Evolutionary conservation across 2,329 filamentous ascomycete genomes (phyloP).

Genomic region (Monilinia aucupariae): DNA sequence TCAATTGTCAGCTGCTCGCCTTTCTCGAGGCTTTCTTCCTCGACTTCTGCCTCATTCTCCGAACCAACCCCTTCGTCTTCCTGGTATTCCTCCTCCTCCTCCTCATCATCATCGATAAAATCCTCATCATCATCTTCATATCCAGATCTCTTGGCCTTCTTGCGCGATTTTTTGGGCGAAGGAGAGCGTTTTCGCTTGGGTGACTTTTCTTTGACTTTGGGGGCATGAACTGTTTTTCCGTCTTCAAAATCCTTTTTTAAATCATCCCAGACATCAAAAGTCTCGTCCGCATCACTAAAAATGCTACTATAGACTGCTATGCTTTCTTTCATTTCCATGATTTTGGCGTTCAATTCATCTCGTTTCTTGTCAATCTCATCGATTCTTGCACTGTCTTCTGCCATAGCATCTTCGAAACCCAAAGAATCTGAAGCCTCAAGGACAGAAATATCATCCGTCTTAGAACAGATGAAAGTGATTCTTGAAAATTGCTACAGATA

Average conservation of each 20-base stretch:
- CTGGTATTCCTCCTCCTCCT: constrained; percentile 29
- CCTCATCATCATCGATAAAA: constrained; percentile 33
- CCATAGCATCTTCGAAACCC: constrained; percentile 36
- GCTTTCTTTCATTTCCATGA: constrained; percentile 34
- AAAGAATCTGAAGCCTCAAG: constrained; percentile 38
- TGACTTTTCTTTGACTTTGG: constrained; percentile 22
- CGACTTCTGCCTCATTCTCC: constrained; percentile 24
- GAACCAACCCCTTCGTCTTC: constrained; percentile 27
- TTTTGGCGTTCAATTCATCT: constrained; percentile 21
- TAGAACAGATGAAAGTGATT: constrained; percentile 51
- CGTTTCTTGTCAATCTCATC: constrained; percentile 24
- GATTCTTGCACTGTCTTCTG: constrained; percentile 35
- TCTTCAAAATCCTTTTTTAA: constrained; percentile 37
- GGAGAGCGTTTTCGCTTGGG: constrained; percentile 41
- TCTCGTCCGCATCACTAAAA: constrained; percentile 38
- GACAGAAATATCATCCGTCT: constrained; percentile 54
- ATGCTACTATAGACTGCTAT: constrained; percentile 35
- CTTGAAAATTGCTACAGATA: constrained; percentile 5
- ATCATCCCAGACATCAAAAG: constrained; percentile 43
- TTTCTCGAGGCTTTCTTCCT: constrained; percentile 16
- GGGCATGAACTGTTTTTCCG: constrained; percentile 41
- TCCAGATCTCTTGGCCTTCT: constrained; percentile 23
- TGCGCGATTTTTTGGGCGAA: constrained; percentile 22
- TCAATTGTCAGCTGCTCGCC: constrained; percentile 39
- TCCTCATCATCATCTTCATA: constrained; percentile 21